These are phyloP conservation scores for Pulveroboletus sp. DNA, from an alignment of 768 basidiomycete species.

Conservation along the genomic window DNA sequence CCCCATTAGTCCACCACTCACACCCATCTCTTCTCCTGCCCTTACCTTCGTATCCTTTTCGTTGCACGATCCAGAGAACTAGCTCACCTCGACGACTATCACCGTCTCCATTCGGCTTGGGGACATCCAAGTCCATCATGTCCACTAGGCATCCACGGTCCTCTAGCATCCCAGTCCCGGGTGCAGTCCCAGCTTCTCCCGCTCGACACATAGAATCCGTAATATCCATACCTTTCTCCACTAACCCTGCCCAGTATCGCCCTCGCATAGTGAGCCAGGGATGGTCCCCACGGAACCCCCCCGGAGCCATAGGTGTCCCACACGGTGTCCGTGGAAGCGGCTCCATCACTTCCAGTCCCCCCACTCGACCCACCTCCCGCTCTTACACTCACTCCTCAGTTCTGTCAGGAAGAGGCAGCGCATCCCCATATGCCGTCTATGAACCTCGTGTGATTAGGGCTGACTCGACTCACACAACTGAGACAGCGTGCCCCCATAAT, in stretches of 20 bases:
- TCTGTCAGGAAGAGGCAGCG: conserved; percentile 29
- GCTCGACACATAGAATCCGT: conserved; percentile 60
- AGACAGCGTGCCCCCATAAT: conserved; percentile 37
- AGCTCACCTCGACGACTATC: neutral
- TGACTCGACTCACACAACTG: conserved; percentile 39
- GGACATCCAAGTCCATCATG: conserved; percentile 30
- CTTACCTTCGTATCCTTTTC: neutral
- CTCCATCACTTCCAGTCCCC: conserved; percentile 32
- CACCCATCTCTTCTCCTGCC: neutral
- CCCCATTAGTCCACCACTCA: neutral
- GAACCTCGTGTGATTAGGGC: conserved; percentile 72
- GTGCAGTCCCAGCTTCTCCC: conserved; percentile 40
- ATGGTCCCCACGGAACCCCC: conserved; percentile 23
- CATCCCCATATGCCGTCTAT: conserved; percentile 33
- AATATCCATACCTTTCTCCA: conserved; percentile 55
- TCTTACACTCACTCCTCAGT: conserved; percentile 37
- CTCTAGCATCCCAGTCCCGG: conserved; percentile 61
- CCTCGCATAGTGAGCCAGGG: conserved; percentile 36
- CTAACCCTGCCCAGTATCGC: conserved; percentile 35
- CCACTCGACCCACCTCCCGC: conserved; percentile 40
- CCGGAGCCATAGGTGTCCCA: conserved; percentile 34
- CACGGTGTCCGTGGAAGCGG: conserved; percentile 36
- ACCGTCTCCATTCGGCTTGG: neutral
- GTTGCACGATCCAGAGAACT: neutral
- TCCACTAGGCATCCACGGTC: conserved; percentile 53